Percentiles rank a stretch among this genome's conserved stretches.
phyloP scores from a whole-genome alignment of 2,329 filamentous ascomycete genomes.

The Colletotrichum somersetense region DNA sequence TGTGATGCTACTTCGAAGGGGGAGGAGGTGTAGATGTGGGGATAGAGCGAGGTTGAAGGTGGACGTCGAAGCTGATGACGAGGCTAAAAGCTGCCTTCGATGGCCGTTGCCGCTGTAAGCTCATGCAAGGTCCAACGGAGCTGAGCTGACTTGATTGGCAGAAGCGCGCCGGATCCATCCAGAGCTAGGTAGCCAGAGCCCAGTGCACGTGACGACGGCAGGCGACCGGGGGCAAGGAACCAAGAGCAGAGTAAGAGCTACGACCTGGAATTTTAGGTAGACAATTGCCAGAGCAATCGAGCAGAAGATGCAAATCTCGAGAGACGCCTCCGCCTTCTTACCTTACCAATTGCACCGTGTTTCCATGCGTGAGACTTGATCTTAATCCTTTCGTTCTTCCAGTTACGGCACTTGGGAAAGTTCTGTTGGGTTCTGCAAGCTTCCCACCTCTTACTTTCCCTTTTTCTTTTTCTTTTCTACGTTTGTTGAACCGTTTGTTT shows the following conservation, averaged over 20 bases:
- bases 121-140: slow-evolving; percentile 32
- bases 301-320: slow-evolving; percentile 25
- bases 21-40: slow-evolving; percentile 43
- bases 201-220: slow-evolving; percentile 20
- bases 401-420: slow-evolving; percentile 9
- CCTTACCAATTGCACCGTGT: slow-evolving; percentile 22
- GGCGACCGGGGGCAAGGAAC: slow-evolving; percentile 21
- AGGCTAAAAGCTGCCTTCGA: slow-evolving; percentile 66
- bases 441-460: slow-evolving; percentile 6
- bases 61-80: slow-evolving; percentile 61
- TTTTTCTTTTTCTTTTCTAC: background rate
- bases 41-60: slow-evolving; percentile 43
- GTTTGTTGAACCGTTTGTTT: background rate
- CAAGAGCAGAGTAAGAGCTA: slow-evolving; percentile 24
- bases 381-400: background rate
- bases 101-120: slow-evolving; percentile 36
- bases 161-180: background rate
- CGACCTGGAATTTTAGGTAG: slow-evolving; percentile 32
- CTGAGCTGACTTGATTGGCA: slow-evolving; percentile 31
- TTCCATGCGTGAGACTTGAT: slow-evolving; percentile 7
- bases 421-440: slow-evolving; percentile 11
- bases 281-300: slow-evolving; percentile 15
- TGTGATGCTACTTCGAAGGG: slow-evolving; percentile 3
- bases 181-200: slow-evolving; percentile 29
- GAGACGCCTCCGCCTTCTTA: slow-evolving; percentile 8